Conservation (phyloP, 352 stramenopile species). For the Pythium rhizo-oryzae region DNA sequence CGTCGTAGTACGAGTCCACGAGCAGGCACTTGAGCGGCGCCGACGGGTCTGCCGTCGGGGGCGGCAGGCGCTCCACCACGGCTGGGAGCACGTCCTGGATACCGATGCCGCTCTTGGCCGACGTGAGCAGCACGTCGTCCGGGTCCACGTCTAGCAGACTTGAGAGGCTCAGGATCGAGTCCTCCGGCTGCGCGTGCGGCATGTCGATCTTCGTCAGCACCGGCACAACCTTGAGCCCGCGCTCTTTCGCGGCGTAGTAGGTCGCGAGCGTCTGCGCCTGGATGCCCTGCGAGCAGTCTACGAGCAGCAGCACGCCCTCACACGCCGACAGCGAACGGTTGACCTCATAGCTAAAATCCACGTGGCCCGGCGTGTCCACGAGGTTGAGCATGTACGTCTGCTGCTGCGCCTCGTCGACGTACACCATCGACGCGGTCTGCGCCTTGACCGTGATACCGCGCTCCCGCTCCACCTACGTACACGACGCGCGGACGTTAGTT, state of each 20-base stretch:
- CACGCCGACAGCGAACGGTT: conserved; percentile 95
- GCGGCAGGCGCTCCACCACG: conserved; percentile 77
- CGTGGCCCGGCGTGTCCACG: conserved; percentile 97
- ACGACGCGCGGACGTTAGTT: background rate
- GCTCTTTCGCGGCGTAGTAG: conserved; percentile 96
- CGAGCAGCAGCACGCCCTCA: conserved; percentile 97
- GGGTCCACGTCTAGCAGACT: conserved; percentile 90
- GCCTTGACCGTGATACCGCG: conserved; percentile 99
- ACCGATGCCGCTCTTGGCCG: conserved; percentile 94
- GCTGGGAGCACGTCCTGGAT: conserved; percentile 80
- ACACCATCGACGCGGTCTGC: conserved; percentile 97
- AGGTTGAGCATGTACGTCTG: conserved; percentile 96
- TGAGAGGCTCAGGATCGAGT: conserved; percentile 79
- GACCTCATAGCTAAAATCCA: conserved; percentile 99
- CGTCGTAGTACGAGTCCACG: conserved; percentile 98
- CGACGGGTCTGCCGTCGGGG: conserved; percentile 56
- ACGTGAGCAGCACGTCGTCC: conserved; percentile 95
- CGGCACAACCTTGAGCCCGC: conserved; percentile 95
- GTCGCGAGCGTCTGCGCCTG: conserved; percentile 98
- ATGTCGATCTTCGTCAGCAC: conserved; percentile 99
- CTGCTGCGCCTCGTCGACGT: conserved; percentile 56
- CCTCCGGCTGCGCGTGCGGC: conserved; percentile 93
- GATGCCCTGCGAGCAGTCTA: conserved; percentile 97
- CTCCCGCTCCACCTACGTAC: conserved; percentile 94
- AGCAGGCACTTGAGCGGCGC: conserved; percentile 92